A percentile compares a stretch with the other conserved stretches of the same genome.
phyloP scores from a whole-genome alignment of 1,139 yeast genomes.

The Petasospora fabianii region DNA sequence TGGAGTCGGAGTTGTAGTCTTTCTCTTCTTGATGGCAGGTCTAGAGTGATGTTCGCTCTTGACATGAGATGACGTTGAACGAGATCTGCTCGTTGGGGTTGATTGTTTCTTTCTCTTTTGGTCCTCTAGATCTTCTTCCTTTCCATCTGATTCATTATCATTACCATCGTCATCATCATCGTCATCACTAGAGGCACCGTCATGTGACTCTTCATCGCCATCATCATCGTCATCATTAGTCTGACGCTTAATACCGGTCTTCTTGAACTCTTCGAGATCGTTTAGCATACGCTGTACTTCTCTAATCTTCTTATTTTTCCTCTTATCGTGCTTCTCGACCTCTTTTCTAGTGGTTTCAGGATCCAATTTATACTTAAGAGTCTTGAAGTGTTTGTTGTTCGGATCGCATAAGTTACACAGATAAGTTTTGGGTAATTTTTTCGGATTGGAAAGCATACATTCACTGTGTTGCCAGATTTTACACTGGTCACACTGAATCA shows the following conservation, averaged over 20 bases:
- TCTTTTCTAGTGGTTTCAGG: slow-evolving; percentile 20
- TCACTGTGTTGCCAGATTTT: slow-evolving; percentile 80
- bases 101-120: too few relatives aligned
- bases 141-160: slow-evolving; percentile 1
- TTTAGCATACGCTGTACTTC: slow-evolving; percentile 2
- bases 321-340: slow-evolving; percentile 12
- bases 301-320: slow-evolving; percentile 8
- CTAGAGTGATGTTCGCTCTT: too few relatives aligned
- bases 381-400: slow-evolving; percentile 29
- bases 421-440: slow-evolving; percentile 44
- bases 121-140: neutral
- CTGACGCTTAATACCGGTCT: too few relatives aligned
- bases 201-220: neutral
- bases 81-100: too few relatives aligned
- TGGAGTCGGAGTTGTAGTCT: slow-evolving; percentile 1
- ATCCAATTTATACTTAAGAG: slow-evolving; percentile 28
- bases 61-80: neutral
- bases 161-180: slow-evolving; percentile 7
- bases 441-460: slow-evolving; percentile 51
- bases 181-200: slow-evolving; percentile 1
- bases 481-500: slow-evolving; percentile 80
- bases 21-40: slow-evolving; percentile 5
- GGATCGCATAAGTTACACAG: slow-evolving; percentile 51
- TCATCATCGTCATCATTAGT: slow-evolving; percentile 4
- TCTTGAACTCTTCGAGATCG: slow-evolving; percentile 9